A percentile compares a stretch with the other conserved stretches of the same genome.
Evolutionary conservation across 2,329 filamentous ascomycete species (phyloP).

Genomic region (Neonectria coccinea): DNA sequence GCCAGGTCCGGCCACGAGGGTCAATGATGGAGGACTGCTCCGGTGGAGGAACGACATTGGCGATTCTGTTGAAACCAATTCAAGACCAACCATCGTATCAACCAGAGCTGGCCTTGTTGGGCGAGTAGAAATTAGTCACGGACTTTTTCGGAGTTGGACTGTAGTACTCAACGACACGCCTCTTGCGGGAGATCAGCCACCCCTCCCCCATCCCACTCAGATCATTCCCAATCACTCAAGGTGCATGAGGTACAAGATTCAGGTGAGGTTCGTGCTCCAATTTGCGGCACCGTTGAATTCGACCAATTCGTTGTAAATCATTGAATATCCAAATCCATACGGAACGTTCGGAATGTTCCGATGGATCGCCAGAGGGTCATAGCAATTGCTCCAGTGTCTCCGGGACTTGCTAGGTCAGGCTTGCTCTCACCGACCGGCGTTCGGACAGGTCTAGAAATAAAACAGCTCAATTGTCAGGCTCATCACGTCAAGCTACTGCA

Average conservation of each 20-base stretch:
- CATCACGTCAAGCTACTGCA: constrained; percentile 33
- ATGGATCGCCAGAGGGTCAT: background rate
- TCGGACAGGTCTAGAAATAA: constrained; percentile 19
- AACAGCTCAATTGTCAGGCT: constrained; percentile 39
- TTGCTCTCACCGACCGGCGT: constrained; percentile 26
- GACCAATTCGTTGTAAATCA: background rate
- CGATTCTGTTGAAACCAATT: background rate
- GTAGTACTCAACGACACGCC: constrained; percentile 13
- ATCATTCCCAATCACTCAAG: constrained; percentile 3
- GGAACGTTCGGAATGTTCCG: constrained; percentile 16
- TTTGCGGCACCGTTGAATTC: background rate
- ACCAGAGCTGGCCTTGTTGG: constrained; percentile 4
- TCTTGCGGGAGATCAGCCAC: constrained; percentile 36
- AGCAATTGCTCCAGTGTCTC: constrained; percentile 9
- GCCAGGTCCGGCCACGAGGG: background rate
- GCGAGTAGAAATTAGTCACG: constrained; percentile 2
- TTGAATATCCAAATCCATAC: background rate
- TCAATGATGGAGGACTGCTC: too few relatives aligned
- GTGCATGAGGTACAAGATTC: background rate
- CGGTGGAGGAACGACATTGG: background rate
- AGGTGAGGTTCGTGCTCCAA: constrained; percentile 3
- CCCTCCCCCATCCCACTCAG: constrained; percentile 26
- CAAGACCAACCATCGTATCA: background rate
- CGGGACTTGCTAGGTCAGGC: constrained; percentile 5
- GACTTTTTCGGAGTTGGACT: constrained; percentile 20